Percentiles rank a stretch among this genome's conserved stretches.
Evolutionary conservation across 805 yeast species (phyloP).

Genomic region (Ogataea trehalophila): DNA sequence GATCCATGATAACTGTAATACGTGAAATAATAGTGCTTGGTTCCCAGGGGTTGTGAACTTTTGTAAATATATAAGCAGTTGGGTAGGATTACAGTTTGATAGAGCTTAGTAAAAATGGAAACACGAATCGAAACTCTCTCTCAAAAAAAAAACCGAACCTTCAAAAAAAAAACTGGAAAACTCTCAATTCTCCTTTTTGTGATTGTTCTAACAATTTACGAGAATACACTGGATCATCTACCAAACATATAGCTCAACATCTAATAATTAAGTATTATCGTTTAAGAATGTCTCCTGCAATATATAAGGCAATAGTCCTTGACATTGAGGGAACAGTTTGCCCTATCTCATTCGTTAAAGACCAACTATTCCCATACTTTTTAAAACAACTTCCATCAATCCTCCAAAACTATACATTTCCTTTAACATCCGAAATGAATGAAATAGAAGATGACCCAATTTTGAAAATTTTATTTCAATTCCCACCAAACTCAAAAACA

Average conservation of each 20-base stretch:
- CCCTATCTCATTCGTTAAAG: slow-evolving; percentile 85
- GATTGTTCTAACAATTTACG: not conserved
- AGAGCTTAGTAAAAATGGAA: not conserved
- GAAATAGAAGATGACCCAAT: slow-evolving; percentile 20
- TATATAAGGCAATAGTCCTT: slow-evolving; percentile 37
- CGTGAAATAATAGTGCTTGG: not conserved
- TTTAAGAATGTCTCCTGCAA: not conserved
- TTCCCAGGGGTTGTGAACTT: not conserved
- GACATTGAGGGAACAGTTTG: slow-evolving; percentile 95
- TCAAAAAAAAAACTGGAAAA: not conserved
- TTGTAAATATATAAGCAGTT: too few relatives aligned
- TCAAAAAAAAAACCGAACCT: too few relatives aligned
- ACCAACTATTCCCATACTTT: slow-evolving; percentile 73
- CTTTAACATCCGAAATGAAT: slow-evolving; percentile 19
- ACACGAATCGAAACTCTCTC: too few relatives aligned
- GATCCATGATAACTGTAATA: slow-evolving; percentile 8
- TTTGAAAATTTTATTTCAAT: slow-evolving; percentile 34
- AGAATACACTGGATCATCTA: not conserved
- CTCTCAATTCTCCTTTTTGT: not conserved
- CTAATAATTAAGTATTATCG: not conserved
- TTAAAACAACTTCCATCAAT: slow-evolving; percentile 41
- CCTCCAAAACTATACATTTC: slow-evolving; percentile 30
- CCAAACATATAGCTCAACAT: not conserved
- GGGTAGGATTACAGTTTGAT: not conserved
- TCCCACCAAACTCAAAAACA: slow-evolving; percentile 36